Evolutionary conservation across 1,139 yeast genomes (phyloP), one percentile per base, ranked within the genome.

Genomic region (Kazachstania sp.): DNA sequence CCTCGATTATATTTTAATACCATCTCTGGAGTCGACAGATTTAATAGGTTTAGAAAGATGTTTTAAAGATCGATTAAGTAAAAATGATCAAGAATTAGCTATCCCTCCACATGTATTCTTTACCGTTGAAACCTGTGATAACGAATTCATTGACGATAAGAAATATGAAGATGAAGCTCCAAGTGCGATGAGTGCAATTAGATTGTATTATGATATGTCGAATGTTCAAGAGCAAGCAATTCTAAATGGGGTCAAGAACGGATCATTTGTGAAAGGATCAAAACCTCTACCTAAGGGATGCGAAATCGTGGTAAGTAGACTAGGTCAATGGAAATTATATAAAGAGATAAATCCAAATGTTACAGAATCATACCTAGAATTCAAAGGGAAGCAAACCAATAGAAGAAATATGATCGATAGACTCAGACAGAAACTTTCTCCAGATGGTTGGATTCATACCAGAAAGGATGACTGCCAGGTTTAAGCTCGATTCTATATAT

Each of bases 1-100:
- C 54, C 61, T 88, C 18, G 67, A 70, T 30, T 77, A 73, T 54
- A 56, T 88, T 44, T 75, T 86, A 0, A 57, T 86, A 0, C 82
- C 83, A 0, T 55, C 61, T 4, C 29, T 53, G 5, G 55, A 60
- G 2, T 68, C 69, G 45, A 57, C 60, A 37, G 52, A 59, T 16
- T 43, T 39, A 0, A 53, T 44, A 0, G 80, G 78, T 45, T 63
- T 82, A n/a, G 52, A 64, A 1, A 66, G 95, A 37, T 78, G 86
- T 53, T 83, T 83, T 53, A 44, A 54, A 4, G 59, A 60, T 0
- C 56, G 84, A 41, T 51, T 72, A 8, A 18, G n/a, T 1, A 23
- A 29, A 6, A 32, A 36, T 13, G 15, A 13, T 13, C 16, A 44
- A 15, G 16, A 15, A 1, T 30, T 26, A 7, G 31, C 34, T 13